Percentiles rank a stretch among this genome's conserved stretches.
These are phyloP conservation scores for Anthostomella pinea DNA, from an alignment of 2,329 filamentous ascomycete species.

Conservation along the genomic window DNA sequence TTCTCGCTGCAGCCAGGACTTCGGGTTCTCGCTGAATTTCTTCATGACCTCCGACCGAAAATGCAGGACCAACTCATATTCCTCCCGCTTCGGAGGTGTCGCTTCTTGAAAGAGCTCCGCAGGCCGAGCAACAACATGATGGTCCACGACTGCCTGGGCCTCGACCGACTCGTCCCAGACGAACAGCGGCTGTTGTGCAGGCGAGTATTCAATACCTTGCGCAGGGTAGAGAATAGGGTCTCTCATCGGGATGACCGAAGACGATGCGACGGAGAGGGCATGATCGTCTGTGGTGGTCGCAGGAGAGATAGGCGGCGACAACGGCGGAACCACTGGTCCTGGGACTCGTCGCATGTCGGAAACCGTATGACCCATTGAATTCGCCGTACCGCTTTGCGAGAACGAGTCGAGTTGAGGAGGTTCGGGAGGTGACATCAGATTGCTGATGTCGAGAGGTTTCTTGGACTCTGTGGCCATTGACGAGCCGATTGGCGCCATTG, in stretches of 20 bases:
- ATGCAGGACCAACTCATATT: constrained; percentile 52
- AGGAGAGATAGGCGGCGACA: constrained; percentile 60
- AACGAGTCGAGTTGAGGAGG: constrained; percentile 53
- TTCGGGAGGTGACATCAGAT: constrained; percentile 62
- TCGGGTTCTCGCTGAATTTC: constrained; percentile 42
- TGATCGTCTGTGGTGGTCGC: constrained; percentile 40
- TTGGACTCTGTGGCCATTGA: constrained; percentile 27
- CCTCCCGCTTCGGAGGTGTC: constrained; percentile 47
- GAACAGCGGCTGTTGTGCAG: constrained; percentile 51
- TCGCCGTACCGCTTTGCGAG: constrained; percentile 28
- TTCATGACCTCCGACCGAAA: constrained; percentile 53
- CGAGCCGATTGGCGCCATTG: constrained; percentile 17
- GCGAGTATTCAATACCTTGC: constrained; percentile 40
- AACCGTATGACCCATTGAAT: constrained; percentile 23
- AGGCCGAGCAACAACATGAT: constrained; percentile 47
- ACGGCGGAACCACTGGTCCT: constrained; percentile 39
- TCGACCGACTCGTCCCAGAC: constrained; percentile 38
- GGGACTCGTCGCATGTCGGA: constrained; percentile 32
- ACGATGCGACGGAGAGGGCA: constrained; percentile 24
- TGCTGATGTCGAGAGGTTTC: constrained; percentile 49
- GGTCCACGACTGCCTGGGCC: constrained; percentile 46
- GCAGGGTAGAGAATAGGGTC: constrained; percentile 59
- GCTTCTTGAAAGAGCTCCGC: constrained; percentile 40
- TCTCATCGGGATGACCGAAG: constrained; percentile 35
- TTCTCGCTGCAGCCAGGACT: constrained; percentile 49